Base-by-base conservation (phyloP, 176 grass and related monocot genomes). In the Rhipidocladum racemiflorum region DNA sequence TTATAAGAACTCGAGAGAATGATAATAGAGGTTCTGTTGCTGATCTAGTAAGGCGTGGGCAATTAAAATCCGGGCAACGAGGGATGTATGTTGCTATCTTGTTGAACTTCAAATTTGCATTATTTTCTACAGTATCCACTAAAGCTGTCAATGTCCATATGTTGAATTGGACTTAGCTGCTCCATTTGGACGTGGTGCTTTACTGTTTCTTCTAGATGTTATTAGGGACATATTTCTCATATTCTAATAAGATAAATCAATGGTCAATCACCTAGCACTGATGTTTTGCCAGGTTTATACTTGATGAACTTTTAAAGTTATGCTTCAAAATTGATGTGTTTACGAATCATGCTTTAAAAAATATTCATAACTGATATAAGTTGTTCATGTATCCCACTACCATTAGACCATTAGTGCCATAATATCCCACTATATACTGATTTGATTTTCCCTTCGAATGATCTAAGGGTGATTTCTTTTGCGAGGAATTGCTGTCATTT, bases 11-110 rank as follows among this genome's bases (percentile, higher is more conserved):
- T 20, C 74, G 23, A 49, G 83, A 80, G 23, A 72, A 75, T 71
- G 78, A 61, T 84, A 81, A 74, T 74, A 91, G 71, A 88, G 96
- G 96, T 66, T 98, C 96, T 76, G 91, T 98, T 53, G 78, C 96
- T 88, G 92, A 93, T 69, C 89, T 98, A 85, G 92, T 98, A 65
- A 93, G 91, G 66, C 93, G 96, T 36, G 96, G 96, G 12, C 96
- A 98, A 61, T 84, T 98, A 78, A 98, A 94, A 87, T 95, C 92
- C 23, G 88, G 91, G 53, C 91, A 88, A 80, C 88, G 92, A 78
- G 90, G 92, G 78, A 89, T 48, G 94, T 94, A 92, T 40, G 90
- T 90, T 85, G n/a, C 13, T 90, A 44, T 40, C 30, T 68, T 80
- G 23, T 84, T 61, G 11, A 59, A 68, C 17, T 77, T 83, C 17